These are phyloP conservation scores for Coprinellus aureogranulatus DNA, from an alignment of 768 basidiomycete species.

Conservation along the genomic window DNA sequence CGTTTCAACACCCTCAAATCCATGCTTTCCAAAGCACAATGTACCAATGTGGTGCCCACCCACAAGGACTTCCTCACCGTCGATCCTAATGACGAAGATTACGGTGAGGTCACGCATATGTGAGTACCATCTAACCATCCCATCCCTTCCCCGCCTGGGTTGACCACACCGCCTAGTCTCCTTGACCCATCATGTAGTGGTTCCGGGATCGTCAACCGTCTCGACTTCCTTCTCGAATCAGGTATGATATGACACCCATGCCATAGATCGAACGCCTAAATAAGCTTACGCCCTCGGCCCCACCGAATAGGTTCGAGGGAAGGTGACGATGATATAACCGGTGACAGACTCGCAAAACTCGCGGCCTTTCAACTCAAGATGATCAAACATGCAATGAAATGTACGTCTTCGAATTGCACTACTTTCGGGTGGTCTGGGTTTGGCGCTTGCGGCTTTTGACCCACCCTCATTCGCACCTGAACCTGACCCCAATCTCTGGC, in stretches of 20 bases:
- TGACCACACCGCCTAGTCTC: constrained; percentile 46
- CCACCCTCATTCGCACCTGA: too few species aligned
- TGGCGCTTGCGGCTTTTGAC: too few species aligned
- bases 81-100: constrained; percentile 67
- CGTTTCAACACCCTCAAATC: constrained; percentile 79
- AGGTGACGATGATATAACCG: constrained; percentile 48
- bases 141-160: background rate
- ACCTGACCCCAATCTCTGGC: background rate
- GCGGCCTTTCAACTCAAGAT: constrained; percentile 87
- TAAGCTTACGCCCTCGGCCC: background rate
- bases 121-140: constrained; percentile 35
- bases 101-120: constrained; percentile 79
- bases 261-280: background rate
- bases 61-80: constrained; percentile 81
- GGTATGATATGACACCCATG: constrained; percentile 58
- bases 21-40: constrained; percentile 85
- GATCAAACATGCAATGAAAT: constrained; percentile 94
- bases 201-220: constrained; percentile 86
- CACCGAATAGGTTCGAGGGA: constrained; percentile 44
- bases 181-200: constrained; percentile 97
- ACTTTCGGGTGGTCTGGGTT: too few species aligned
- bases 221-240: constrained; percentile 78
- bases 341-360: constrained; percentile 78
- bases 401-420: constrained; percentile 43
- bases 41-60: constrained; percentile 72